Evolutionary conservation across 2,329 filamentous ascomycete genomes (phyloP), one percentile per base, ranked within the genome.

Genomic region (Sporothrix sp.): DNA sequence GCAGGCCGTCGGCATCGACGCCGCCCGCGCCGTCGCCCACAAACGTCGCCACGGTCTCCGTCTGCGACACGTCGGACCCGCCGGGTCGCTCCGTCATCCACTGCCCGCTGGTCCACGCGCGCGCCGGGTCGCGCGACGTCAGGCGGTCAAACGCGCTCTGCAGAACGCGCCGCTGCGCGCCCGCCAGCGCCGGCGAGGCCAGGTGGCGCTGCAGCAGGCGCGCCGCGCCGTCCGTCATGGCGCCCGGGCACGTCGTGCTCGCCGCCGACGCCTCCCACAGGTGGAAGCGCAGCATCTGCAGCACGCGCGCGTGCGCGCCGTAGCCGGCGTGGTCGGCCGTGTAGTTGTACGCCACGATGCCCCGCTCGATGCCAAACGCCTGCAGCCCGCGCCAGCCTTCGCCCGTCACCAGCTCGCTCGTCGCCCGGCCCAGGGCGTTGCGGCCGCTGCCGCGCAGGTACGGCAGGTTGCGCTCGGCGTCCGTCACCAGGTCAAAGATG

Each of bases 11-110:
- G 9, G 59, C 50, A 37, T 57, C 55, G 7, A 50, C 23, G 56
- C 56, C 47, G 56, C 53, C 42, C 52, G 52, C 9, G 58, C 58
- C n/a, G 67, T 58, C 48, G 33, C 54, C 11, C 52, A 56, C 23
- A 52, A 59, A 58, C 16, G 54, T 63, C 3, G 81, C 81, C 4
- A 76, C 64, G 0, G 83, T 87, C 63, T 87, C 83, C 0, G 80
- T 85, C 33, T 74, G 71, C 3, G 78, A 79, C 1, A 87, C 81
- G 58, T 87, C 84, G 55, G 80, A 84, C 0, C 83, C 84, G 2
- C 83, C 83, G 0, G 73, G 71, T 2, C 83, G 71, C 58, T 87
- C 83, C 0, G 84, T 87, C 84, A 87, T 87, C 84, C 84, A 87
- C 61, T 87, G 84, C 0, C 83, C 83, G 36, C 77, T 84, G 0